A percentile compares a stretch with the other conserved stretches of the same genome.
Evolutionary conservation across 495 filamentous ascomycete genomes (phyloP).

Genomic region (Lepidopterella palustris): DNA sequence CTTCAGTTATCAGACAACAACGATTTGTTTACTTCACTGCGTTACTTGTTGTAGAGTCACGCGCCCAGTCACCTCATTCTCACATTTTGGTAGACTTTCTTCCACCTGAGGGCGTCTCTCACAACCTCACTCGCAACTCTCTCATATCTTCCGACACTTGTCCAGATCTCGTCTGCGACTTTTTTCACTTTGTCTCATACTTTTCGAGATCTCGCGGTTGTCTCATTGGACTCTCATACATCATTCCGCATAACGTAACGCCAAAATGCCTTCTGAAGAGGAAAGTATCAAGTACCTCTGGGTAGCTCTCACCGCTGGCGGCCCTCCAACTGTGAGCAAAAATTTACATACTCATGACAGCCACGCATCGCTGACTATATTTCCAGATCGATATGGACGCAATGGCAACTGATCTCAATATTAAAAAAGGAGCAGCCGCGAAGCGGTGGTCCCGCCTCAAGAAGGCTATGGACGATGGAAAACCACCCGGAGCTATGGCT

Average conservation of each 20-base stretch:
- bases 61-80: not conserved
- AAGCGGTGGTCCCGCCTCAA: conserved; percentile 28
- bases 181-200: too few relatives aligned
- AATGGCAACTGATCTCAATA: conserved; percentile 9
- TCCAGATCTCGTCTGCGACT: too few relatives aligned
- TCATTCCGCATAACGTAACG: not conserved
- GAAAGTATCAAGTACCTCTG: conserved; percentile 25
- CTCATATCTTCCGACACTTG: too few relatives aligned
- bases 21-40: not conserved
- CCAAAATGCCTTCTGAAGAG: conserved; percentile 22
- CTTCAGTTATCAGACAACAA: not conserved
- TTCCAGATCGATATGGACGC: conserved; percentile 20
- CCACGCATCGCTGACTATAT: not conserved
- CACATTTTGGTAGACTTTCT: not conserved
- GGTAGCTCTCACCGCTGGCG: conserved; percentile 10
- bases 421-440: conserved; percentile 11
- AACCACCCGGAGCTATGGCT: conserved; percentile 5
- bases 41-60: not conserved
- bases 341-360: too few relatives aligned
- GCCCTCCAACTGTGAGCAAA: conserved; percentile 12
- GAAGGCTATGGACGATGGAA: conserved; percentile 16
- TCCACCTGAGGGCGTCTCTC: not conserved
- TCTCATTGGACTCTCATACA: not conserved
- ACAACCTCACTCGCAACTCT: not conserved
- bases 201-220: not conserved